Percentiles rank a stretch among this genome's conserved stretches.
These are phyloP conservation scores for Zelopaecilomyces penicillatus DNA, from an alignment of 2,329 filamentous ascomycete genomes.

Conservation along the genomic window DNA sequence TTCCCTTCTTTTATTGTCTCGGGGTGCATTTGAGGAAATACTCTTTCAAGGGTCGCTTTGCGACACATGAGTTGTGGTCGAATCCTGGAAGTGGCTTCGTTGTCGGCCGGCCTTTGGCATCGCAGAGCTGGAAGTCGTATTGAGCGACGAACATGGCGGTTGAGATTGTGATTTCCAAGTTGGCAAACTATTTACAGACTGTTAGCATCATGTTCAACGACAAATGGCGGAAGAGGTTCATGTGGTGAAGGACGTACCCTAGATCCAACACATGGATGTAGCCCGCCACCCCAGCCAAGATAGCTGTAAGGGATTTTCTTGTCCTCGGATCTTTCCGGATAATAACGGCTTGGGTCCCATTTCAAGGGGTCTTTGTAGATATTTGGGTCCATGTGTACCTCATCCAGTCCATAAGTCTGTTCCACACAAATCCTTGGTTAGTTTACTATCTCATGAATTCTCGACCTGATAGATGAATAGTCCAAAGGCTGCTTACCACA, in stretches of 20 bases:
- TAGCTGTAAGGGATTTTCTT: slow-evolving; percentile 20
- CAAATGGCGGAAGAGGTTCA: no score
- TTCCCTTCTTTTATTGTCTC: not conserved
- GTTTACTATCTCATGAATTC: not conserved
- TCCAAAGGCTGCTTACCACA: slow-evolving; percentile 19
- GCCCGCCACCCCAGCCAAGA: slow-evolving; percentile 27
- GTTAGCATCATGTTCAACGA: no score
- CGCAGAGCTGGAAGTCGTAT: slow-evolving; percentile 38
- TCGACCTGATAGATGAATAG: no score
- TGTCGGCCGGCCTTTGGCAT: slow-evolving; percentile 26
- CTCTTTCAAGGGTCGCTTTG: not conserved
- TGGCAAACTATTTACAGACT: slow-evolving; percentile 33
- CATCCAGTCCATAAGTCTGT: slow-evolving; percentile 33
- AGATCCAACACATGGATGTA: slow-evolving; percentile 22
- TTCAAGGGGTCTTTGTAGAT: slow-evolving; percentile 39
- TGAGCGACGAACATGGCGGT: slow-evolving; percentile 39
- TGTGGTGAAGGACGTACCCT: no score
- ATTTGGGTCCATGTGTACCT: slow-evolving; percentile 38
- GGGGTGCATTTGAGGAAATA: slow-evolving; percentile 4
- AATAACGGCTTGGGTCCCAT: slow-evolving; percentile 43
- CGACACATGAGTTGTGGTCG: slow-evolving; percentile 6
- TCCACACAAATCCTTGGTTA: not conserved
- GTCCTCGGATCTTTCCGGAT: slow-evolving; percentile 39
- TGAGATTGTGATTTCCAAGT: slow-evolving; percentile 43
- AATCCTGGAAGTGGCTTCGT: slow-evolving; percentile 8